These are phyloP conservation scores for Knoxia roxburghii DNA, from an alignment of 257 asterid species.

Conservation along the genomic window DNA sequence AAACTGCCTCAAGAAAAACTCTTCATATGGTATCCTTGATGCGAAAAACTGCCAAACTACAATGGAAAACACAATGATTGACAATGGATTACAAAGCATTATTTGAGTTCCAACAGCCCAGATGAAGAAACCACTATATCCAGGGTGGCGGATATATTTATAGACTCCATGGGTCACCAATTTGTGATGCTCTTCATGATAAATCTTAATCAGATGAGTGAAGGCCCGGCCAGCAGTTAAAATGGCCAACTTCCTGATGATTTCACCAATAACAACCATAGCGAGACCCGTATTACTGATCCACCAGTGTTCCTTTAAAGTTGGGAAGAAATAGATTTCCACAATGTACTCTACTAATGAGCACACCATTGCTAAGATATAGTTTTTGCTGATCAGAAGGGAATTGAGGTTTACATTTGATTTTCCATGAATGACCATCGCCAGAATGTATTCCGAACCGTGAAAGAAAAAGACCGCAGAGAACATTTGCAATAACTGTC, in stretches of 20 bases:
- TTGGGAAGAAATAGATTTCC: conserved; percentile 64
- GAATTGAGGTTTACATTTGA: conserved; percentile 51
- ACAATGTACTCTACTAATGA: conserved; percentile 63
- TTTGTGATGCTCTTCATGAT: conserved; percentile 60
- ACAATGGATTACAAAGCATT: conserved; percentile 80
- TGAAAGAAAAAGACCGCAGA: conserved; percentile 67
- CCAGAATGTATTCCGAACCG: conserved; percentile 63
- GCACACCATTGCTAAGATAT: conserved; percentile 59
- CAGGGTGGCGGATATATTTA: conserved; percentile 61
- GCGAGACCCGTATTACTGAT: conserved; percentile 62
- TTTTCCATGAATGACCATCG: conserved; percentile 59
- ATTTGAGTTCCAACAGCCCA: conserved; percentile 42
- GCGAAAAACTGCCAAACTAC: conserved; percentile 79
- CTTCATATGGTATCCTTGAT: conserved; percentile 72
- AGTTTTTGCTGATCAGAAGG: conserved; percentile 71
- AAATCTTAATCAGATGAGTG: conserved; percentile 66
- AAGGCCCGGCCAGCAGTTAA: conserved; percentile 82
- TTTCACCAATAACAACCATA: conserved; percentile 70
- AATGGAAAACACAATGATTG: conserved; percentile 48
- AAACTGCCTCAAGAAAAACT: conserved; percentile 71
- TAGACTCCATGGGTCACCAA: conserved; percentile 74
- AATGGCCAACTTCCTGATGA: conserved; percentile 73
- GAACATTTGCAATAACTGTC: conserved; percentile 63
- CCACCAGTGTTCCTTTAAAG: conserved; percentile 59
- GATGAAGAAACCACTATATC: conserved; percentile 54